phyloP scores from a whole-genome alignment of 768 basidiomycete species.

The Hygrophoropsis aurantiaca region DNA sequence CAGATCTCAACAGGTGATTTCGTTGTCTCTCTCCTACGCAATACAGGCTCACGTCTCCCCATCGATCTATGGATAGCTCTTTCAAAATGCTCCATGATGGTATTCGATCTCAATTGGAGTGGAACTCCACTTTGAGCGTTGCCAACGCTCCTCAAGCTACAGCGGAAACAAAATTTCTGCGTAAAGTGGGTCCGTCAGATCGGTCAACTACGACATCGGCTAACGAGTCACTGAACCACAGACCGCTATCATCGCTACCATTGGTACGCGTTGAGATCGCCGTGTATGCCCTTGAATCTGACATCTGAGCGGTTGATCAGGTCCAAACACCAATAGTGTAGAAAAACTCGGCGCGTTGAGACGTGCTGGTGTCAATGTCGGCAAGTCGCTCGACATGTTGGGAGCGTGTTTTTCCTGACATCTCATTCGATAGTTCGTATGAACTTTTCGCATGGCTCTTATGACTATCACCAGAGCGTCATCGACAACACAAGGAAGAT shows the following conservation, averaged over 20 bases:
- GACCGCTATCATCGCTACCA: slow-evolving; percentile 98
- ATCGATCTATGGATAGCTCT: slow-evolving; percentile 9
- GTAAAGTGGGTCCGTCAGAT: slow-evolving; percentile 66
- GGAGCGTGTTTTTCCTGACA: slow-evolving; percentile 4
- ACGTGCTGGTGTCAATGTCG: slow-evolving; percentile 95
- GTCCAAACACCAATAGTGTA: slow-evolving; percentile 91
- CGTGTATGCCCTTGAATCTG: slow-evolving; percentile 7
- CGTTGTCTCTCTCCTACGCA: background rate
- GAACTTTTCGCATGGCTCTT: slow-evolving; percentile 99
- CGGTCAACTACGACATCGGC: background rate
- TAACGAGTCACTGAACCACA: slow-evolving; percentile 32
- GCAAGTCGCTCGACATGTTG: slow-evolving; percentile 47
- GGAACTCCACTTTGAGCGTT: slow-evolving; percentile 83
- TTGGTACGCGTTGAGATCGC: slow-evolving; percentile 56
- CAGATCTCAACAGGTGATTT: slow-evolving; percentile 12
- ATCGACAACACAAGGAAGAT: slow-evolving; percentile 95
- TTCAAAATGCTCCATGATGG: slow-evolving; percentile 55
- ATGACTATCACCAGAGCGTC: slow-evolving; percentile 98
- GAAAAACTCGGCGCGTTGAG: slow-evolving; percentile 85
- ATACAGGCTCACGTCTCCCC: slow-evolving; percentile 9
- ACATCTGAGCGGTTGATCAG: slow-evolving; percentile 38
- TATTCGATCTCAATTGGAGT: slow-evolving; percentile 84
- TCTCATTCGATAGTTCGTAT: slow-evolving; percentile 75
- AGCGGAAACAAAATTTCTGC: slow-evolving; percentile 79
- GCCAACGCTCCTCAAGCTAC: slow-evolving; percentile 68